Evolutionary conservation across 1,284 basidiomycete species (phyloP), one percentile per base, ranked within the genome.

Genomic region (Macrocybe sp.): DNA sequence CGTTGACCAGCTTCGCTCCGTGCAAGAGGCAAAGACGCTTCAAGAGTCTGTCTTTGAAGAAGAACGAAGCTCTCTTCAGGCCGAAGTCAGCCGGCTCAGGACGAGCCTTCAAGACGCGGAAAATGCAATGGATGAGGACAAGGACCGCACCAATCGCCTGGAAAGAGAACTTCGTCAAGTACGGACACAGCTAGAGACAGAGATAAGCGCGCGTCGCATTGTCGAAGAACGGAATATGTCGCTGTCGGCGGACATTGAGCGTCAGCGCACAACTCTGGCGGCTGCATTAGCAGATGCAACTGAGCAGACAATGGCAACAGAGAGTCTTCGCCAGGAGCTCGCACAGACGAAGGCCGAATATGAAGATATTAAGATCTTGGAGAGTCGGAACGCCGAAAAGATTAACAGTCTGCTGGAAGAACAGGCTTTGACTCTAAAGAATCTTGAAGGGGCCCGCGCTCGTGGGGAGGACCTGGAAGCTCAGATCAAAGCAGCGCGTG

Each of bases 321-420:
- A 89, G 49, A 64, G 71, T 6, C 64, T 91, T 42, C 80, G 85
- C 47, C 80, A 82, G 53, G 88, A 94, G 59, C 73, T 92, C 8
- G 69, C 74, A 0, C 79, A 80, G 49, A 77, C 78, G 1, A 72
- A 78, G 30, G 69, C 75, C 1, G 81, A 85, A 55, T 78, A 84
- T 35, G 83, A 88, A 52, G 86, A 88, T 49, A 76, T 87, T n/a
- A 84, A 87, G 58, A 68, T 73, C 10, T 69, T 89, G 37, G 88
- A 91, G 64, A 73, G 75, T 30, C 74, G 81, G 51, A 80, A 89
- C 43, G 72, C 78, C 12, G 69, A 69, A 46, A 86, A 85, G 57
- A 68, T 91, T 14, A 73, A 77, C 6, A 72, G 72, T 41, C 66
- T 93, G 36, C 70, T 92, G 40, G 80, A 83, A 49, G 89, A 92